Conservation (phyloP, 371 early-diverging fungal species). For the Umbelopsis sp. region DNA sequence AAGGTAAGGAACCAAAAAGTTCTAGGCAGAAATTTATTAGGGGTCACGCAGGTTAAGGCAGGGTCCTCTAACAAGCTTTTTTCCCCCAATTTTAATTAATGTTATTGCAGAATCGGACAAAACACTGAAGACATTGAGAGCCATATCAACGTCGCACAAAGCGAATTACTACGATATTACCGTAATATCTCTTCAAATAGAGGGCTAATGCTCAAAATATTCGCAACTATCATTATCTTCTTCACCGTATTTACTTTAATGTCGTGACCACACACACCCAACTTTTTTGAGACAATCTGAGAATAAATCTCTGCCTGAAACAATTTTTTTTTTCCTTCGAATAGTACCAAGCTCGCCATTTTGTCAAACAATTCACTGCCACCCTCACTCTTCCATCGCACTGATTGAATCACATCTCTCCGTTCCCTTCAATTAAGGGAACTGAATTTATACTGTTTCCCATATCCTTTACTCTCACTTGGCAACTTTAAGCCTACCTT, state of each 20-base stretch:
- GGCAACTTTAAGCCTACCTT: background rate
- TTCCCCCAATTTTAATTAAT: background rate
- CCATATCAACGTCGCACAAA: conserved; percentile 91
- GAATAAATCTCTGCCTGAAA: background rate
- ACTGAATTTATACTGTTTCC: background rate
- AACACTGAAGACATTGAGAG: conserved; percentile 92
- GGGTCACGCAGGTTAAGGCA: background rate
- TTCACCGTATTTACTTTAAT: conserved; percentile 50
- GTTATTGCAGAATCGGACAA: conserved; percentile 84
- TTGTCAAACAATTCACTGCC: background rate
- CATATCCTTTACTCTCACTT: too few relatives aligned
- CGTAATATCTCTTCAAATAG: conserved; percentile 90
- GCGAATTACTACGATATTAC: conserved; percentile 89
- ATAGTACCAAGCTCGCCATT: background rate
- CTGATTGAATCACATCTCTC: background rate
- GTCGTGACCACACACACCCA: conserved; percentile 27
- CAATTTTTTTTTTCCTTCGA: background rate
- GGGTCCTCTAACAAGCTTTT: background rate
- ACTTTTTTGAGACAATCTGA: background rate
- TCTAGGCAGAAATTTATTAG: background rate
- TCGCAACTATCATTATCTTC: conserved; percentile 79
- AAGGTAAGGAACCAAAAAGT: conserved; percentile 45
- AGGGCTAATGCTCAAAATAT: conserved; percentile 93
- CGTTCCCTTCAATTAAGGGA: background rate
- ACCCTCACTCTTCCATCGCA: background rate